These are phyloP conservation scores for Crithidia sp. DNA, from an alignment of 208 protist species.

Conservation along the genomic window DNA sequence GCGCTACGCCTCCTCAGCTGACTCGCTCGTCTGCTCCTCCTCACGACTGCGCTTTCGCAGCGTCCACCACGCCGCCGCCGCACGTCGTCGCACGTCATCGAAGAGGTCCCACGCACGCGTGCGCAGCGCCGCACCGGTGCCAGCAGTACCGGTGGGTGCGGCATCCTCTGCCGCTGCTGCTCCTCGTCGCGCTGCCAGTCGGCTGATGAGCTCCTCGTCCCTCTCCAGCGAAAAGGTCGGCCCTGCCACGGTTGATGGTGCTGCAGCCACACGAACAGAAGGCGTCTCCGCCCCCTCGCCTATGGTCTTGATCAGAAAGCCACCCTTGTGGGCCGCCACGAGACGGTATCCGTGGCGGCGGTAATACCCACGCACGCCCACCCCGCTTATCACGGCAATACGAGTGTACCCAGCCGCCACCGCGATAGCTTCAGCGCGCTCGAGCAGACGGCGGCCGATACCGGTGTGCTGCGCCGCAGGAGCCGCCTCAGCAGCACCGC, in stretches of 20 bases:
- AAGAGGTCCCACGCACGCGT: conserved; percentile 8
- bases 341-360: conserved; percentile 93
- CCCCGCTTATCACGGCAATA: conserved; percentile 97
- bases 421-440: conserved; percentile 96
- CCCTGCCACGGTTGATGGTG: background rate
- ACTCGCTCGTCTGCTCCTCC: background rate
- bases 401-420: conserved; percentile 86
- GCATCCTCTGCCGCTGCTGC: background rate
- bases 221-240: conserved; percentile 15
- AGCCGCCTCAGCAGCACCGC: conserved; percentile 35
- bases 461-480: conserved; percentile 95
- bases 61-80: conserved; percentile 22
- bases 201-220: conserved; percentile 17
- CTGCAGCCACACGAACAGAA: background rate
- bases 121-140: background rate
- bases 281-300: background rate
- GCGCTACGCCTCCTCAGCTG: background rate
- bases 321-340: conserved; percentile 41
- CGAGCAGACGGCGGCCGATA: conserved; percentile 96
- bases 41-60: conserved; percentile 25
- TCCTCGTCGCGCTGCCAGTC: background rate
- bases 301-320: conserved; percentile 75
- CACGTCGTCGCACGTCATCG: conserved; percentile 2
- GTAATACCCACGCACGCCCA: conserved; percentile 98
- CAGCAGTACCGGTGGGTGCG: background rate